These are phyloP conservation scores for Davidsoniella virescens DNA, from an alignment of 2,329 filamentous ascomycete genomes.

Conservation along the genomic window DNA sequence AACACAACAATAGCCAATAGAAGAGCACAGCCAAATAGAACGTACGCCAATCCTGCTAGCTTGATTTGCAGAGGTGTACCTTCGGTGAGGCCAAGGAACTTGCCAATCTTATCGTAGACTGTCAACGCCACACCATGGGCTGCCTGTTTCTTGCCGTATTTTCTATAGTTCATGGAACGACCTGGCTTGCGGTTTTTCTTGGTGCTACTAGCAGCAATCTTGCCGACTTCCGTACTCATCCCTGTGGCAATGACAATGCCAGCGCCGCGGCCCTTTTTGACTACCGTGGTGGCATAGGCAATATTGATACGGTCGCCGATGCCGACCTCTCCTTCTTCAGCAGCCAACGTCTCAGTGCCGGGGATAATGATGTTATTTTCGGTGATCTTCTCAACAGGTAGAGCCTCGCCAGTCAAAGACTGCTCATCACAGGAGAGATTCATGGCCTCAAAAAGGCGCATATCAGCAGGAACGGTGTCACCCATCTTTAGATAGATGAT, in stretches of 20 bases:
- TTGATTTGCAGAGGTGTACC: conserved; percentile 69
- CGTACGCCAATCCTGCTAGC: conserved; percentile 59
- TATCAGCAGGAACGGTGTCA: conserved; percentile 58
- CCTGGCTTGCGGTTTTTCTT: conserved; percentile 40
- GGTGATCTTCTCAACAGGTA: conserved; percentile 51
- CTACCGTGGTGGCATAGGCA: conserved; percentile 56
- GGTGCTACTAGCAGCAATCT: conserved; percentile 42
- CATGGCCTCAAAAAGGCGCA: conserved; percentile 55
- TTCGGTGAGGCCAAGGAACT: conserved; percentile 43
- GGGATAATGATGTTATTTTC: conserved; percentile 30
- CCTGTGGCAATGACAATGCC: conserved; percentile 59
- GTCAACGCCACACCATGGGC: conserved; percentile 31
- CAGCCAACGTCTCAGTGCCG: conserved; percentile 29
- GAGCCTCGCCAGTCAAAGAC: conserved; percentile 59
- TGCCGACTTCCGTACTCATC: conserved; percentile 55
- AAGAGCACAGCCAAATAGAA: conserved; percentile 57
- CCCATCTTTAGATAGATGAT: conserved; percentile 52
- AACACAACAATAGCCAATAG: conserved; percentile 42
- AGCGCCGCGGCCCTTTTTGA: conserved; percentile 55
- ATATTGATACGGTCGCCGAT: conserved; percentile 61
- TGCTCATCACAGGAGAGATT: conserved; percentile 69
- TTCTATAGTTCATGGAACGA: conserved; percentile 35
- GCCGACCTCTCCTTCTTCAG: conserved; percentile 34
- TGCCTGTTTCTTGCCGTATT: conserved; percentile 35
- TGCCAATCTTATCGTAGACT: conserved; percentile 32